A percentile compares a stretch with the other conserved stretches of the same genome.
These are phyloP conservation scores for Aphanomyces stellatus DNA, from an alignment of 352 stramenopile genomes.

Conservation along the genomic window DNA sequence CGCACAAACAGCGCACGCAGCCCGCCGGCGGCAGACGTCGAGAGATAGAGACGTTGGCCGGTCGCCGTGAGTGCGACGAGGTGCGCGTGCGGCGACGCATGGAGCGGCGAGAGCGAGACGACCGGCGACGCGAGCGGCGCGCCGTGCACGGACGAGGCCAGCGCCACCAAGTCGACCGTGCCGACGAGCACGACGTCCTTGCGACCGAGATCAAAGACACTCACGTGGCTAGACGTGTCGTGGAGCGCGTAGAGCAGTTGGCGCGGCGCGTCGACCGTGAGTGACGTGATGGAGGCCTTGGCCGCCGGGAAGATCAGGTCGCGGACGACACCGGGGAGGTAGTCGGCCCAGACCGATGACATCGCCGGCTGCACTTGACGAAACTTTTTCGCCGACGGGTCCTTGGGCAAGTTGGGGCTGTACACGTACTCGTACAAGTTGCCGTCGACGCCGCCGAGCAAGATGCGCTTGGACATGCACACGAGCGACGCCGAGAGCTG, in stretches of 20 bases:
- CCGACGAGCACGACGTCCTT: conserved; percentile 60
- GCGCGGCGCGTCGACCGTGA: conserved; percentile 83
- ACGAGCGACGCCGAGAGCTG: conserved; percentile 34
- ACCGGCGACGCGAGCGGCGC: background rate
- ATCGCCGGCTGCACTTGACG: background rate
- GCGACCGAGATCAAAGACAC: conserved; percentile 66
- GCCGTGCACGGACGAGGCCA: conserved; percentile 44
- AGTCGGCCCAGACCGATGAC: conserved; percentile 1
- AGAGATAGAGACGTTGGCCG: conserved; percentile 90
- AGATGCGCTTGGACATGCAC: conserved; percentile 87
- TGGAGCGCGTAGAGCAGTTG: conserved; percentile 88
- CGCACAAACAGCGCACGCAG: background rate
- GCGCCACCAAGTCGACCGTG: conserved; percentile 31
- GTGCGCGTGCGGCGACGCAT: conserved; percentile 74
- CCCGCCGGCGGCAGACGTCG: conserved; percentile 36
- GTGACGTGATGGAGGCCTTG: conserved; percentile 73
- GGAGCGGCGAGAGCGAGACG: conserved; percentile 21
- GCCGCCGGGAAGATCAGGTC: conserved; percentile 27
- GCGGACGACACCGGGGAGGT: conserved; percentile 7
- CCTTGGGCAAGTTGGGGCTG: conserved; percentile 25
- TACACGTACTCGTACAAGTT: conserved; percentile 93
- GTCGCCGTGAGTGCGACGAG: conserved; percentile 89
- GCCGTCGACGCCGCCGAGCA: conserved; percentile 94
- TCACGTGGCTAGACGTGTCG: conserved; percentile 50
- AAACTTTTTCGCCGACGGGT: background rate